phyloP scores from a whole-genome alignment of 1,139 yeast genomes.

The Lodderomyces pseudojiufengensis region DNA sequence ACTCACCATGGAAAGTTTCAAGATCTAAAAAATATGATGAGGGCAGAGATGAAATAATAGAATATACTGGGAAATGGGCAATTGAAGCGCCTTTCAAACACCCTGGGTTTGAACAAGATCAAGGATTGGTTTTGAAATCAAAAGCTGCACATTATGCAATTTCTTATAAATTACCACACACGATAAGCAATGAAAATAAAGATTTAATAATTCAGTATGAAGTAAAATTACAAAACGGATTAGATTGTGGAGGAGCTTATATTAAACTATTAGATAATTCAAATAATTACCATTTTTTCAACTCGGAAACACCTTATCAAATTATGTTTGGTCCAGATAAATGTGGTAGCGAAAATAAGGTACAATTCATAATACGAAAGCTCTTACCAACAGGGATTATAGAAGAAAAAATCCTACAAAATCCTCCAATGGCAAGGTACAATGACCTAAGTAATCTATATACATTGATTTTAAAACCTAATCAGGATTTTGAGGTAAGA shows the following conservation, averaged over 20 bases:
- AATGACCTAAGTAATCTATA: conserved; percentile 62
- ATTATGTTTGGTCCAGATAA: conserved; percentile 94
- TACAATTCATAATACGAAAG: conserved; percentile 70
- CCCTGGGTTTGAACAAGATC: conserved; percentile 61
- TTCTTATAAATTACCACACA: conserved; percentile 51
- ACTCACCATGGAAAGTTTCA: conserved; percentile 62
- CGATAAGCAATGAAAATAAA: conserved; percentile 53
- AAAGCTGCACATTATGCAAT: conserved; percentile 82
- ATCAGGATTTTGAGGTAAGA: conserved; percentile 72
- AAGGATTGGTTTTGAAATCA: conserved; percentile 70
- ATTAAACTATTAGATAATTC: conserved; percentile 59
- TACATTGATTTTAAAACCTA: conserved; percentile 65
- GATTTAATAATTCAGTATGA: conserved; percentile 86
- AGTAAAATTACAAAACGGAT: conserved; percentile 72
- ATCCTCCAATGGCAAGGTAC: conserved; percentile 63
- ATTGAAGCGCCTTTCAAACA: conserved; percentile 51
- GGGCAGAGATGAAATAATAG: conserved; percentile 22
- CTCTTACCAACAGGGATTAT: conserved; percentile 49
- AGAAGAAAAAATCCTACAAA: conserved; percentile 67
- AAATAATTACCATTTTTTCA: conserved; percentile 23
- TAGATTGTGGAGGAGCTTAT: conserved; percentile 87
- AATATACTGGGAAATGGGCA: conserved; percentile 72
- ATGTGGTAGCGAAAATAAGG: conserved; percentile 77
- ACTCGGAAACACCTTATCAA: conserved; percentile 61
- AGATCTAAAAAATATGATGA: conserved; percentile 52